Percentiles rank a stretch among this genome's conserved stretches.
phyloP scores from a whole-genome alignment of 2,329 filamentous ascomycete genomes.

The Knufia fluminis region DNA sequence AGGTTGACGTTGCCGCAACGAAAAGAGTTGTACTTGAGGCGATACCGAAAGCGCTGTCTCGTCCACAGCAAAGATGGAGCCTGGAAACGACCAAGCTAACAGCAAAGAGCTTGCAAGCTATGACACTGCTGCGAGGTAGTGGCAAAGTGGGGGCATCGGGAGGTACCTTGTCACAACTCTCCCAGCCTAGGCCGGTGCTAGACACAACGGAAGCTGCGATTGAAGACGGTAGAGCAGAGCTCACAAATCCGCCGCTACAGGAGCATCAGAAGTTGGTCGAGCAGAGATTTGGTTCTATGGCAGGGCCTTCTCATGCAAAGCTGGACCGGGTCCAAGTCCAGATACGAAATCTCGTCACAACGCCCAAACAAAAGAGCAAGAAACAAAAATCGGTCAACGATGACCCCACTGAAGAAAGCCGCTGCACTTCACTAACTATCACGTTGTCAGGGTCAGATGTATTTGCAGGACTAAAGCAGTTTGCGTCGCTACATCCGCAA shows the following conservation, averaged over 20 bases:
- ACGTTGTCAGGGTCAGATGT: slow-evolving; percentile 69
- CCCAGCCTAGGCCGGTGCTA: slow-evolving; percentile 24
- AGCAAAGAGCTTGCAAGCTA: slow-evolving; percentile 60
- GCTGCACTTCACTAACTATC: slow-evolving; percentile 22
- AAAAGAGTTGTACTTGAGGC: slow-evolving; percentile 60
- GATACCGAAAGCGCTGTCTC: slow-evolving; percentile 72
- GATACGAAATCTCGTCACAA: slow-evolving; percentile 8
- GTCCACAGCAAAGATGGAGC: slow-evolving; percentile 61
- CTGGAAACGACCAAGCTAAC: slow-evolving; percentile 59
- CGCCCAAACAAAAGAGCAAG: not conserved
- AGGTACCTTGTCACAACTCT: slow-evolving; percentile 64
- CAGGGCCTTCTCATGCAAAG: slow-evolving; percentile 13
- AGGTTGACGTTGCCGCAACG: slow-evolving; percentile 21
- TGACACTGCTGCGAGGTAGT: slow-evolving; percentile 60
- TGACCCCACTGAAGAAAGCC: not conserved
- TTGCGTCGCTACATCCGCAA: slow-evolving; percentile 55
- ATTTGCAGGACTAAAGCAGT: slow-evolving; percentile 66
- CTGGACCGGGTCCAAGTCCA: slow-evolving; percentile 19
- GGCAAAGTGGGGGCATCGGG: slow-evolving; percentile 62
- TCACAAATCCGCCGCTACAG: slow-evolving; percentile 8
- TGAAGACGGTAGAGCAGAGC: not conserved
- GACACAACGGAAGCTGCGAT: slow-evolving; percentile 13
- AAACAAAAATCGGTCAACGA: slow-evolving; percentile 9
- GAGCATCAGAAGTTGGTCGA: slow-evolving; percentile 9
- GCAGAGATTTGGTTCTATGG: slow-evolving; percentile 16